These are phyloP conservation scores for Botrytis deweyae DNA, from an alignment of 2,329 filamentous ascomycete species.

Conservation along the genomic window DNA sequence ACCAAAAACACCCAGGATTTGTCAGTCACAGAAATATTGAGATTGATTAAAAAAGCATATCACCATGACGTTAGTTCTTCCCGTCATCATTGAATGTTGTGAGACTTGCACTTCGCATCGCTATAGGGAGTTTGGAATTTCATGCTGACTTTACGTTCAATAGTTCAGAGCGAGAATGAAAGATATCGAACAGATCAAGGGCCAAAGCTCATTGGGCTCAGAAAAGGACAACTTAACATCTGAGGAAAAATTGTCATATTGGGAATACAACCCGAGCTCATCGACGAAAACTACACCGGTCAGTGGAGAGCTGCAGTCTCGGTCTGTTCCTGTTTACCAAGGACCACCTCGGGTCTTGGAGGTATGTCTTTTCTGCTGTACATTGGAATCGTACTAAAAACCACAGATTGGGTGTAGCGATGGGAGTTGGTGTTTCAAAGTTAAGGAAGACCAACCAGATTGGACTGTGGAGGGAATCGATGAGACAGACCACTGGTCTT, in stretches of 20 bases:
- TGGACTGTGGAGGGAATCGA: conserved; percentile 39
- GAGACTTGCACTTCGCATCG: not conserved
- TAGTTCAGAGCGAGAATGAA: conserved; percentile 31
- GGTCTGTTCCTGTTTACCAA: conserved; percentile 23
- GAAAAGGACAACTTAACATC: conserved; percentile 6
- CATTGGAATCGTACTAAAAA: not conserved
- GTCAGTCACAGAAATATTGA: conserved; percentile 30
- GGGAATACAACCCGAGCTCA: conserved; percentile 30
- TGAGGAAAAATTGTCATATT: conserved; percentile 27
- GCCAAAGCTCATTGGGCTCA: not conserved
- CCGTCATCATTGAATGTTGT: not conserved
- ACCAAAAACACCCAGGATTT: conserved; percentile 26
- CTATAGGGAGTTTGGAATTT: not conserved
- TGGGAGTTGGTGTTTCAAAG: conserved; percentile 36
- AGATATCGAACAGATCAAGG: conserved; percentile 24
- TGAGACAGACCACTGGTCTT: conserved; percentile 37
- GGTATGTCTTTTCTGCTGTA: not conserved
- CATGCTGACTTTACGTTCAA: conserved; percentile 6
- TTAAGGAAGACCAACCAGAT: conserved; percentile 33
- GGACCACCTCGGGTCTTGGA: conserved; percentile 35
- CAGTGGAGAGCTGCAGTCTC: conserved; percentile 9
- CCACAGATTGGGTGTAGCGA: conserved; percentile 34
- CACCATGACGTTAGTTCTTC: conserved; percentile 34
- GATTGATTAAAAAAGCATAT: conserved; percentile 35
- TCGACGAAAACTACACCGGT: conserved; percentile 7